phyloP scores from a whole-genome alignment of 192 early-diverging fungal species.

The Backusella mclennaniae region DNA sequence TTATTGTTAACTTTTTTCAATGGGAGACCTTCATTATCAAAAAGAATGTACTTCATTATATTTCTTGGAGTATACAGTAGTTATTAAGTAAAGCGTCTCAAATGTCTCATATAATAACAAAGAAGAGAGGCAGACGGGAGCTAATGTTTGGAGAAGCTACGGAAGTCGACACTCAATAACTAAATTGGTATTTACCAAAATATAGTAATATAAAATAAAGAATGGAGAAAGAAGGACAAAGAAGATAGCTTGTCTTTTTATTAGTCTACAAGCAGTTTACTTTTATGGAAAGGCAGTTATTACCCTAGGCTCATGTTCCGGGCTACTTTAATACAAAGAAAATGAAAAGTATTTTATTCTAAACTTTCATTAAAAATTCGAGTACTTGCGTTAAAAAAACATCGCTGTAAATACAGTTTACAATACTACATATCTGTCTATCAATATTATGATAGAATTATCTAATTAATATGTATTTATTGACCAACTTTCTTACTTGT shows the following conservation, averaged over 20 bases:
- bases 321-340: too few relatives aligned
- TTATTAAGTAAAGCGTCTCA: neutral
- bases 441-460: neutral
- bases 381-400: neutral
- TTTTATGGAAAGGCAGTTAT: neutral
- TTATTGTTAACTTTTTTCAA: neutral
- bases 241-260: neutral
- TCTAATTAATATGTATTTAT: neutral
- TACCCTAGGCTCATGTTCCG: too few relatives aligned
- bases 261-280: neutral
- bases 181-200: neutral
- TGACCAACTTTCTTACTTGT: neutral
- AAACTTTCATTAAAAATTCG: neutral
- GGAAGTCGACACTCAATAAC: neutral
- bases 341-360: neutral
- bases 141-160: neutral
- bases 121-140: neutral
- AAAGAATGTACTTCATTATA: neutral
- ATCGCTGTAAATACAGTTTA: neutral
- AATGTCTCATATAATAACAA: neutral
- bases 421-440: neutral
- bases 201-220: neutral
- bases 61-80: neutral
- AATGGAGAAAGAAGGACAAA: neutral
- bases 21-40: neutral